These are phyloP conservation scores for Gryganskiella cystojenkinii DNA, from an alignment of 192 early-diverging fungal species.

Conservation along the genomic window DNA sequence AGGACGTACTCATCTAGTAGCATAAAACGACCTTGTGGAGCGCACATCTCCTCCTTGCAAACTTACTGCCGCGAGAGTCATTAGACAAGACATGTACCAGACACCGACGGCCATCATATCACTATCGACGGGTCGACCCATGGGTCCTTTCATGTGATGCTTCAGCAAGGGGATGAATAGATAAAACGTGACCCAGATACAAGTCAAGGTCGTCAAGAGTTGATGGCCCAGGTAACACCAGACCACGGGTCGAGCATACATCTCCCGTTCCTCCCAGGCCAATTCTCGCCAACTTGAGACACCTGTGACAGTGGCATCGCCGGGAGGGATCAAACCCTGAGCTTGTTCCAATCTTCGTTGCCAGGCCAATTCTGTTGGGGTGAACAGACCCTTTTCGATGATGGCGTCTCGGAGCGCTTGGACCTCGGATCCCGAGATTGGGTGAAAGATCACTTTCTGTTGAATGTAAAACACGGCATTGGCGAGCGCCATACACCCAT, in stretches of 20 bases:
- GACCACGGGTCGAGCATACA: conserved; percentile 8
- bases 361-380: neutral
- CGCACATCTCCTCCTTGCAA: neutral
- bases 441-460: conserved; percentile 1
- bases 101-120: conserved; percentile 45
- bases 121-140: conserved; percentile 25
- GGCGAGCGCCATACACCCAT: conserved; percentile 4
- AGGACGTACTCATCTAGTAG: neutral
- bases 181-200: conserved; percentile 21
- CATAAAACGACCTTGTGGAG: neutral
- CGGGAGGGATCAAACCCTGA: neutral
- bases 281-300: conserved; percentile 14
- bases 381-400: neutral
- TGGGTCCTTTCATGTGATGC: conserved; percentile 23
- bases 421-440: conserved; percentile 1
- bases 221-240: conserved; percentile 26
- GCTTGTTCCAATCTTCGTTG: neutral
- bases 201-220: conserved; percentile 16
- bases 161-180: conserved; percentile 35
- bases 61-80: conserved; percentile 19
- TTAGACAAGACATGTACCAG: conserved; percentile 33
- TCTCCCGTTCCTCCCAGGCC: conserved; percentile 11
- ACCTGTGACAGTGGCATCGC: neutral
- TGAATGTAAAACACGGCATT: conserved; percentile 21
- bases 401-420: conserved; percentile 9